phyloP scores from a whole-genome alignment of 2,329 filamentous ascomycete genomes.

The Talaromyces sp. region DNA sequence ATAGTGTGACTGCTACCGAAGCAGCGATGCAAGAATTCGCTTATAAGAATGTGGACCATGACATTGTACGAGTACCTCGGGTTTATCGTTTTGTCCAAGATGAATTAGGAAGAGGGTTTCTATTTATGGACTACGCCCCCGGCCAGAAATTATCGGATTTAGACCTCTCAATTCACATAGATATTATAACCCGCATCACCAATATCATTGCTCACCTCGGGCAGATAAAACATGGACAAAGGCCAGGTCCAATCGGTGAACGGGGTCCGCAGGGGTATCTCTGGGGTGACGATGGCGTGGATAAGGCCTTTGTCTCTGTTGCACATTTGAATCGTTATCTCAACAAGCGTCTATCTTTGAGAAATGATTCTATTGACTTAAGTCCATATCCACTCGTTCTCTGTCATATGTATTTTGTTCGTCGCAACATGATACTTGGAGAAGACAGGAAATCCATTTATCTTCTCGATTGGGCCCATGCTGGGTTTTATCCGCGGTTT shows the following conservation, averaged over 20 bases:
- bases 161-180: constrained; percentile 8
- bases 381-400: constrained; percentile 20
- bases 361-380: constrained; percentile 18
- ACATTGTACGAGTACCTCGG: constrained; percentile 18
- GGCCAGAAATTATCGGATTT: constrained; percentile 15
- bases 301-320: constrained; percentile 10
- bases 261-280: constrained; percentile 16
- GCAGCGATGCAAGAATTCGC: constrained; percentile 19
- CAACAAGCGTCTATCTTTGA: constrained; percentile 10
- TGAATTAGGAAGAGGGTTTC: constrained; percentile 14
- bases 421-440: constrained; percentile 22
- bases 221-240: constrained; percentile 9
- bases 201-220: constrained; percentile 15
- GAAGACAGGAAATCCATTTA: constrained; percentile 17
- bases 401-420: constrained; percentile 23
- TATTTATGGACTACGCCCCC: constrained; percentile 23
- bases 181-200: constrained; percentile 15
- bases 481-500: constrained; percentile 20
- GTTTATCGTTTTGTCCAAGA: constrained; percentile 19
- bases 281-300: constrained; percentile 19
- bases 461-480: constrained; percentile 22
- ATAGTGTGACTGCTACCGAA: constrained; percentile 15
- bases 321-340: constrained; percentile 4
- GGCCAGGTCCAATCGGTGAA: constrained; percentile 17
- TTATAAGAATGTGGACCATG: constrained; percentile 14